Conservation (phyloP, 1,284 basidiomycete species). For the Tilletia indica region DNA sequence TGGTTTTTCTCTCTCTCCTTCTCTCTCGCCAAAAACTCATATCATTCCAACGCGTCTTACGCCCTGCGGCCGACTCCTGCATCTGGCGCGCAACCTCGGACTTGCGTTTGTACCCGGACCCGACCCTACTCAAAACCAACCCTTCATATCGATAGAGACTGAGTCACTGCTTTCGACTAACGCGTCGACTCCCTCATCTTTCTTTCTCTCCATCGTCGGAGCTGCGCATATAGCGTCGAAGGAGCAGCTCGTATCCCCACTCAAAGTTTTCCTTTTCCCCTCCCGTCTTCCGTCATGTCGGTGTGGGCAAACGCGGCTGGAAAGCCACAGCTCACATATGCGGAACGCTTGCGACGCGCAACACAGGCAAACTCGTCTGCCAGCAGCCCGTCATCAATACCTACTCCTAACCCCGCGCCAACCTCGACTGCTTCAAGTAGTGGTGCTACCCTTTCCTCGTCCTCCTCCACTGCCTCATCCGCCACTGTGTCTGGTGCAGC, state of each 20-base stretch:
- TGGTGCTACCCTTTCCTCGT: not conserved
- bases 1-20: no score
- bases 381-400: not conserved
- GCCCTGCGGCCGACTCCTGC: no score
- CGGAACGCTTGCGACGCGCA: conserved; percentile 15
- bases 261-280: no score
- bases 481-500: not conserved
- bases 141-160: no score
- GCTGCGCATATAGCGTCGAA: conserved; percentile 2
- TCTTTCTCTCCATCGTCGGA: not conserved
- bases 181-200: no score
- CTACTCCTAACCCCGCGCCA: not conserved
- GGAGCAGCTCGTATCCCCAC: not conserved
- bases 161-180: no score
- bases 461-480: not conserved
- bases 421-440: not conserved
- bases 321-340: conserved; percentile 18
- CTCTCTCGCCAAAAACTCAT: no score
- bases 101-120: no score
- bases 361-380: not conserved
- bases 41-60: no score
- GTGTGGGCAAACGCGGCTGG: conserved; percentile 14
- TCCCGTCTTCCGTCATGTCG: not conserved
- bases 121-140: no score
- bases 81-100: no score